Evolutionary conservation across 2,329 filamentous ascomycete species (phyloP).

Genomic region (Dactylellina drechsleri): DNA sequence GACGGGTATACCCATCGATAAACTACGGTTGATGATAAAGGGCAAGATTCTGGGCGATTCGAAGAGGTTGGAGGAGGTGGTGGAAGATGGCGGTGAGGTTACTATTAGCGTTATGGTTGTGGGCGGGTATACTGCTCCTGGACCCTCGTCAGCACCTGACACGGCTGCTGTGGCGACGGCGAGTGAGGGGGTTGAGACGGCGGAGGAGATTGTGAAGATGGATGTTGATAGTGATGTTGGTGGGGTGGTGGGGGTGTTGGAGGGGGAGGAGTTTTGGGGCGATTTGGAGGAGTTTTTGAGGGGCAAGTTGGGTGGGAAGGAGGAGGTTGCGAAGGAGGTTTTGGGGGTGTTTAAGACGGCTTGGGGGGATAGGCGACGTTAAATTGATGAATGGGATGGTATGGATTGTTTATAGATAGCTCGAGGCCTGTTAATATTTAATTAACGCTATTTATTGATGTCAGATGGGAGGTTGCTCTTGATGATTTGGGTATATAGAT

Average conservation of each 20-base stretch:
- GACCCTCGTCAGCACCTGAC: conserved; percentile 62
- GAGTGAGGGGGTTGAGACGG: conserved; percentile 62
- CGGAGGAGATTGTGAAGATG: conserved; percentile 68
- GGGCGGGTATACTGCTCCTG: conserved; percentile 69
- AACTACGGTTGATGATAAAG: conserved; percentile 84
- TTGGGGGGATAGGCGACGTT: conserved; percentile 69
- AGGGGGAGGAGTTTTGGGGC: conserved; percentile 81
- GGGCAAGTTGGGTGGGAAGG: conserved; percentile 77
- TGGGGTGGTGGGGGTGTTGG: conserved; percentile 65
- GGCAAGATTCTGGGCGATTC: conserved; percentile 85
- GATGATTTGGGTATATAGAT: conserved; percentile 3
- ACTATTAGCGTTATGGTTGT: conserved; percentile 83
- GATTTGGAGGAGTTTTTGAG: conserved; percentile 84
- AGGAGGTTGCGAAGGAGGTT: conserved; percentile 68
- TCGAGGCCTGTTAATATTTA: neutral
- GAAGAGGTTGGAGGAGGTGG: conserved; percentile 79
- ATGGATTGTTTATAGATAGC: neutral
- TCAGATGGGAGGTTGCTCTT: neutral
- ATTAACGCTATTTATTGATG: neutral
- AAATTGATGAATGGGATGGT: neutral
- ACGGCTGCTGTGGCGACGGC: conserved; percentile 64
- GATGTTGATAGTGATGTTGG: conserved; percentile 61
- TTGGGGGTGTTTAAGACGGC: conserved; percentile 77
- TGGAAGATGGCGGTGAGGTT: conserved; percentile 65
- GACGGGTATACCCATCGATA: conserved; percentile 74